A percentile compares a stretch with the other conserved stretches of the same genome.
phyloP scores from a whole-genome alignment of 139 green algal species.

The Micractinium conductrix region DNA sequence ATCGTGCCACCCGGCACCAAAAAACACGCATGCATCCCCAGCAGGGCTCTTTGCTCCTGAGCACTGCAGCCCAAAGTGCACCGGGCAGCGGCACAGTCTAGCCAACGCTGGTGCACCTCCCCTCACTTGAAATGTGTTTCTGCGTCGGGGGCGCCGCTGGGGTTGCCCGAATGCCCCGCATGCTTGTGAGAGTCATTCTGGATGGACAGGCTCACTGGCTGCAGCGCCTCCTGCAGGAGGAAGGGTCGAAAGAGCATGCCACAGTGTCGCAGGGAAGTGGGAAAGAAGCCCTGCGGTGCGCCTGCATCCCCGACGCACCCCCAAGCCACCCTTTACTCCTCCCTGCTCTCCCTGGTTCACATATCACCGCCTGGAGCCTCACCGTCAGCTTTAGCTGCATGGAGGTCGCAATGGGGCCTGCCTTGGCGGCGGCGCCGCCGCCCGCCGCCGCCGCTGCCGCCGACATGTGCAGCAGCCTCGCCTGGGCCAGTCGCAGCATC shows the following conservation, averaged over 20 bases:
- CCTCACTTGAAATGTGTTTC: slow-evolving; percentile 67
- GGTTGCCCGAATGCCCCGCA: slow-evolving; percentile 66
- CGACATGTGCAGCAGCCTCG: background rate
- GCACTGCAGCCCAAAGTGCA: too few species aligned
- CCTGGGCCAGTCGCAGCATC: background rate
- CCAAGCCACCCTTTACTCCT: too few species aligned
- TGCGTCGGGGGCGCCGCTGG: slow-evolving; percentile 55
- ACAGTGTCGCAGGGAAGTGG: background rate
- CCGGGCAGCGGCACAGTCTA: too few species aligned
- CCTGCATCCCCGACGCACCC: too few species aligned
- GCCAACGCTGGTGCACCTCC: too few species aligned
- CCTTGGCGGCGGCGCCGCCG: background rate
- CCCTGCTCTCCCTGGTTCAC: too few species aligned
- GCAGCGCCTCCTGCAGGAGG: slow-evolving; percentile 10
- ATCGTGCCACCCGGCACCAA: too few species aligned
- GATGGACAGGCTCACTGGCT: slow-evolving; percentile 45
- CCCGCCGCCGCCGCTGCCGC: slow-evolving; percentile 13
- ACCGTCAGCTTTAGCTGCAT: slow-evolving; percentile 23
- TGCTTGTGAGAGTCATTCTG: slow-evolving; percentile 65
- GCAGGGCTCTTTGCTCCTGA: too few species aligned
- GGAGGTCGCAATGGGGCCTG: slow-evolving; percentile 10
- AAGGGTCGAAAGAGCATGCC: background rate
- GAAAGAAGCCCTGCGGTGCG: too few species aligned
- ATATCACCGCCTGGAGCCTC: too few species aligned
- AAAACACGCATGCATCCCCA: too few species aligned